Percentiles rank a stretch among this genome's conserved stretches.
These are phyloP conservation scores for Russula sp. DNA, from an alignment of 768 basidiomycete species.

Conservation along the genomic window DNA sequence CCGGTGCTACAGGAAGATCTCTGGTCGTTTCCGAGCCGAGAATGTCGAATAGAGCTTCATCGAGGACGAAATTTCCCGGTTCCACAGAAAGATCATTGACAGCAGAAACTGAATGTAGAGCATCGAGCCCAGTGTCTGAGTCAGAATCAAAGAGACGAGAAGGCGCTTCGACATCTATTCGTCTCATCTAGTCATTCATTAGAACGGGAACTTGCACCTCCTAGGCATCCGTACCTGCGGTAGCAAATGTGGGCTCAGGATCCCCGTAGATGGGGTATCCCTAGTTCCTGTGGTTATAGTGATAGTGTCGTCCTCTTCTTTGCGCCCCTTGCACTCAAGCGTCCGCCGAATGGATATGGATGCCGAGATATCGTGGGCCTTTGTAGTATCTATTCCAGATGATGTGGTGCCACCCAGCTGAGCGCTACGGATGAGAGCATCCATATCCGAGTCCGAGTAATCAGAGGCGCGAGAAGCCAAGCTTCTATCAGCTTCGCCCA, in stretches of 20 bases:
- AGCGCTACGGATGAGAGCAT: slow-evolving; percentile 36
- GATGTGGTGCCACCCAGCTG: slow-evolving; percentile 25
- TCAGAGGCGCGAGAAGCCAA: slow-evolving; percentile 27
- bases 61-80: slow-evolving; percentile 28
- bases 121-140: not conserved
- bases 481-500: slow-evolving; percentile 19
- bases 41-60: slow-evolving; percentile 30
- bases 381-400: not conserved
- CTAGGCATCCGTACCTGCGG: slow-evolving; percentile 2
- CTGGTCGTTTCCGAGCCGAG: slow-evolving; percentile 2
- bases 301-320: not conserved
- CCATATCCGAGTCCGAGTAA: slow-evolving; percentile 39
- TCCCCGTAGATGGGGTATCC: not conserved
- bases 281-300: not conserved
- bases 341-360: not conserved
- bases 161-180: not conserved
- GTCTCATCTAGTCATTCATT: not conserved
- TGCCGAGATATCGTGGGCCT: not conserved
- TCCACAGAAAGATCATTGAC: not conserved
- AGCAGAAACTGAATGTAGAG: not conserved
- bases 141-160: not conserved
- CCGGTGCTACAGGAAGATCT: not conserved
- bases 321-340: not conserved
- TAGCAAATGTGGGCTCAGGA: not conserved
- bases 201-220: not conserved